Evolutionary conservation across 306 rosid genomes (phyloP), one percentile per base, ranked within the genome.

Genomic region (Prunus fruticosa): DNA sequence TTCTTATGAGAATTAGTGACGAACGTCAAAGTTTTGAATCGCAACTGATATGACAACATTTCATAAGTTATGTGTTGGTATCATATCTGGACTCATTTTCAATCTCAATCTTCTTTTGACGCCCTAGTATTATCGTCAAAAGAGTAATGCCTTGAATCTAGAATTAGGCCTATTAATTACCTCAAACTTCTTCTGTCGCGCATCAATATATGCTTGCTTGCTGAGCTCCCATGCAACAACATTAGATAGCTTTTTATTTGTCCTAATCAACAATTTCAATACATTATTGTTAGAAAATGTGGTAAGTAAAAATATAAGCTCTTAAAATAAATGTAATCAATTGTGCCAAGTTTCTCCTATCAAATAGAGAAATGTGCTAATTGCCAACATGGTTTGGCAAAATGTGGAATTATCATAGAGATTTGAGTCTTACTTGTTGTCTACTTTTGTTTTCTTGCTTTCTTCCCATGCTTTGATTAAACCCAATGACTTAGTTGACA

Each of bases 381-480:
- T 25, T 25, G 38, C 38, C 13, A 6, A 25, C 25, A 25, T 4
- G 65, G 38, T 60, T 60, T 60, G 25, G 18, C 25, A 56, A 3
- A 38, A 38, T 38, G 18, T 3, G 6, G 53, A 52, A 38, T 64
- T 64, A 18, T 8, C 69, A 64, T 18, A 19, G 9, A 45, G 12
- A 67, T 20, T 12, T 45, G 71, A 22, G 9, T 15, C 43, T 72
- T 72, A 72, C 76, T 57, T 72, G 54, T 57, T 72, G 3, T 72
- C 76, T 6, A 23, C 11, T 41, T 57, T 72, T 23, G 76, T 25
- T 46, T 72, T 57, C 67, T 57, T 41, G 23, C 53, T 15, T 3
- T 72, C 67, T 56, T 72, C 76, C 76, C 76, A 57, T 57, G 76
- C 76, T 23, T 57, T 72, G 54, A 72, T 23, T 72, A 72, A 72